Conservation (phyloP, 441 rosid species). For the Theobroma grandiflorum region DNA sequence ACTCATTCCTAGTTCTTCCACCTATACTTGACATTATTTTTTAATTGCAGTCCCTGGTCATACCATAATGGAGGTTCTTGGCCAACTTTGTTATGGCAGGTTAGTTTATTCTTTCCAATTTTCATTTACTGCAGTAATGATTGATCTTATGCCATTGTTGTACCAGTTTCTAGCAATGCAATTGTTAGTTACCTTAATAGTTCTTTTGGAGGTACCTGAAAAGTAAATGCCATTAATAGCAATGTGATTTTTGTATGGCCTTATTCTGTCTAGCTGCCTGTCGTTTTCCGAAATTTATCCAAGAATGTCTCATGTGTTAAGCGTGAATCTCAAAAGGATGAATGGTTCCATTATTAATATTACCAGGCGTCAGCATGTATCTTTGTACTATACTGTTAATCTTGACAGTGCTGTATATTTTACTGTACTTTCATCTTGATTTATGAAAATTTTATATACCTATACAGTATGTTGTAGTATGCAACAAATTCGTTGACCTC, state of each 20-base stretch:
- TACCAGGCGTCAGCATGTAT: background rate
- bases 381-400: background rate
- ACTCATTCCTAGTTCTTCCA: constrained; percentile 14
- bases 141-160: constrained; percentile 12
- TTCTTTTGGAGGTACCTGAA: background rate
- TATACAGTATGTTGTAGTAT: background rate
- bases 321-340: background rate
- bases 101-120: constrained; percentile 36
- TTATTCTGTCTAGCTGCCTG: background rate
- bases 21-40: constrained; percentile 19
- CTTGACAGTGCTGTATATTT: background rate
- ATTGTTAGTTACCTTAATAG: background rate
- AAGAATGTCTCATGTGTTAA: background rate
- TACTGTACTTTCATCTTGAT: background rate
- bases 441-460: background rate
- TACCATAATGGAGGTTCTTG: constrained; percentile 87
- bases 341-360: background rate
- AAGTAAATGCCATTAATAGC: background rate
- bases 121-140: background rate
- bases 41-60: constrained; percentile 75
- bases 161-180: constrained; percentile 7
- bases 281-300: background rate
- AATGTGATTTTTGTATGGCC: background rate
- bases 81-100: constrained; percentile 91
- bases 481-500: background rate